phyloP scores from a whole-genome alignment of 2,329 filamentous ascomycete species.

The Penicillium griseofulvum region DNA sequence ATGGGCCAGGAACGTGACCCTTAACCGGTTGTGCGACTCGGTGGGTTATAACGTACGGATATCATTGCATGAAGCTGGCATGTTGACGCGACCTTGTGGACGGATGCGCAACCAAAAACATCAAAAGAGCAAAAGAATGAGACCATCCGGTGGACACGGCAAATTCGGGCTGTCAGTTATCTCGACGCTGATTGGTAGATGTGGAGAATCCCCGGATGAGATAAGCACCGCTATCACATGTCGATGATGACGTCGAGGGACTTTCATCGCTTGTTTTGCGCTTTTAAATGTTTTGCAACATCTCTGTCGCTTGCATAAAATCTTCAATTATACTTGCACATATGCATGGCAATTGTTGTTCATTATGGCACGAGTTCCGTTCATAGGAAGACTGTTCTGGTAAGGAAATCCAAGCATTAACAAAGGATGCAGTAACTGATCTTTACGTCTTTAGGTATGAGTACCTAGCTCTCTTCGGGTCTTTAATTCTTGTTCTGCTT shows the following conservation, averaged over 20 bases:
- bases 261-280: neutral
- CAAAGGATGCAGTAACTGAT: slow-evolving; percentile 5
- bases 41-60: slow-evolving; percentile 64
- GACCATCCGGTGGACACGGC: slow-evolving; percentile 6
- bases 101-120: slow-evolving; percentile 2
- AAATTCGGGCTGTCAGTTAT: slow-evolving; percentile 20
- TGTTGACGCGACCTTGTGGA: slow-evolving; percentile 43
- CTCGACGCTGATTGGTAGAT: slow-evolving; percentile 15
- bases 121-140: neutral
- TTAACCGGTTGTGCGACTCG: neutral
- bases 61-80: slow-evolving; percentile 97
- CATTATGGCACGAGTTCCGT: slow-evolving; percentile 58
- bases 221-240: slow-evolving; percentile 34
- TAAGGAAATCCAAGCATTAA: slow-evolving; percentile 21
- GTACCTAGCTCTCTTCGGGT: slow-evolving; percentile 81
- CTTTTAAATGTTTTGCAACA: neutral
- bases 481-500: slow-evolving; percentile 76
- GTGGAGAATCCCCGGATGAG: slow-evolving; percentile 28
- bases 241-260: slow-evolving; percentile 21
- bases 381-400: slow-evolving; percentile 61
- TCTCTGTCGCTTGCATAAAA: neutral
- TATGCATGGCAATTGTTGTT: slow-evolving; percentile 5
- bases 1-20: neutral
- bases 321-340: neutral
- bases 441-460: slow-evolving; percentile 59